Evolutionary conservation across 116 monocot genomes (phyloP).

Genomic region (Dioscorea cayenensis): DNA sequence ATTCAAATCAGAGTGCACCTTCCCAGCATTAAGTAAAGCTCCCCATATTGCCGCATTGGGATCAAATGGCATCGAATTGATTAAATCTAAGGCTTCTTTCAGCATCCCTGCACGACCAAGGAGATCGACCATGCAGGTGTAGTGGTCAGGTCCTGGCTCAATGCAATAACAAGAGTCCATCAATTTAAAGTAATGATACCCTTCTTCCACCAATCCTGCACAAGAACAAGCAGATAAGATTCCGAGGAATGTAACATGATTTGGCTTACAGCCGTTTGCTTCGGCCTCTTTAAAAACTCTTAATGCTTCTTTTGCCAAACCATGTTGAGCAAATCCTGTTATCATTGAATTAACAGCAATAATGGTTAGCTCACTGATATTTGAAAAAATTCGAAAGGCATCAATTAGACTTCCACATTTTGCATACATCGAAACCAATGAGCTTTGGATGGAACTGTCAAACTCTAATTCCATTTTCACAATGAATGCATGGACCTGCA

Average conservation of each 20-base stretch:
- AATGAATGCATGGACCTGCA: conserved; percentile 38
- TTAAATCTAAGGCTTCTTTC: conserved; percentile 41
- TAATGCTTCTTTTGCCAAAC: conserved; percentile 44
- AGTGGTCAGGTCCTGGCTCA: conserved; percentile 54
- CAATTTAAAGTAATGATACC: conserved; percentile 37
- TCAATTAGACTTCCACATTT: conserved; percentile 49
- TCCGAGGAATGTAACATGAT: conserved; percentile 43
- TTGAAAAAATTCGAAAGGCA: conserved; percentile 32
- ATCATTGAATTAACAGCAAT: conserved; percentile 56
- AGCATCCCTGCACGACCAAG: conserved; percentile 56
- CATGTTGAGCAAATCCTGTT: conserved; percentile 56
- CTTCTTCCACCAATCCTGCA: conserved; percentile 52
- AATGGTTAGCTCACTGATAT: conserved; percentile 22
- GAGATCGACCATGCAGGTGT: conserved; percentile 67
- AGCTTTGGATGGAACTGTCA: conserved; percentile 31
- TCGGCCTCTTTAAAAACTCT: conserved; percentile 29
- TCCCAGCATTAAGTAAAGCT: conserved; percentile 56
- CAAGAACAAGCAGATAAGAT: conserved; percentile 51
- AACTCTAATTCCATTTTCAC: conserved; percentile 35
- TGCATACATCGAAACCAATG: conserved; percentile 58
- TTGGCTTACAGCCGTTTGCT: conserved; percentile 32
- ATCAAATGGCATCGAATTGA: conserved; percentile 40
- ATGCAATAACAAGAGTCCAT: conserved; percentile 41
- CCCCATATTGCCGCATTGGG: conserved; percentile 47
- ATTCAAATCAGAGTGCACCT: conserved; percentile 28